Evolutionary conservation across 2,329 filamentous ascomycete genomes (phyloP), one percentile per base, ranked within the genome.

Genomic region (Penicillium sp.): DNA sequence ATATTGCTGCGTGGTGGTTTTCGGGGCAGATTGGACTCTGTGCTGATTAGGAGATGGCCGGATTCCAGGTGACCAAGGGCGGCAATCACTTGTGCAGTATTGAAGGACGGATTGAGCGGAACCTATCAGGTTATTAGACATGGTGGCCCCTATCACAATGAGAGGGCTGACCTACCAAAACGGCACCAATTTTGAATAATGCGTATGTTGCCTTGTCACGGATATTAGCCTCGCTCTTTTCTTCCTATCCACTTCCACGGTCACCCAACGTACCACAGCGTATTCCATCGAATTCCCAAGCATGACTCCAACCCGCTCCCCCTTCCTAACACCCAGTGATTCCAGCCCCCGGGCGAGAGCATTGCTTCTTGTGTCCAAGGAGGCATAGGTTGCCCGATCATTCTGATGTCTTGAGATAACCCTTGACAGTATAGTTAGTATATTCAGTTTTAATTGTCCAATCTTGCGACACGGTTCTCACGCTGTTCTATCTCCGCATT

Each of bases 81-180:
- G 3, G 90, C 83, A 5, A 85, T 79, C 9, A 97, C 85, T 77
- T 97, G 94, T 5, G 78, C 73, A 4, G 85, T 81, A 64, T 91
- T 96, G 79, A 97, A 97, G 2, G 85, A 88, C 20, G 92, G 93
- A 72, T 99, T 97, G 24, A 97, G 77, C 0, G 93, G 94, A n/a
- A 96, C 85, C 83, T 85, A 47, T 35, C 3, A n/a, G 2, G 11
- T 35, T n/a, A 16, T 59, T 52, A 61, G 53, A 49, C 11, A 38
- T 16, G 5, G 26, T 22, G 13, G 38, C 7, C 8, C 22, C 13
- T 20, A 14, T 11, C 3, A 31, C n/a, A 35, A 51, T 44, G 35
- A 38, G 26, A 13, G 16, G 18, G 18, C 9, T 14, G 38, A 65
- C 76, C 58, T 70, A 85, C 92, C 60, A 97, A 79, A 49, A 97